phyloP scores from a whole-genome alignment of 2,329 filamentous ascomycete species.

The Aureobasidium pullulans region DNA sequence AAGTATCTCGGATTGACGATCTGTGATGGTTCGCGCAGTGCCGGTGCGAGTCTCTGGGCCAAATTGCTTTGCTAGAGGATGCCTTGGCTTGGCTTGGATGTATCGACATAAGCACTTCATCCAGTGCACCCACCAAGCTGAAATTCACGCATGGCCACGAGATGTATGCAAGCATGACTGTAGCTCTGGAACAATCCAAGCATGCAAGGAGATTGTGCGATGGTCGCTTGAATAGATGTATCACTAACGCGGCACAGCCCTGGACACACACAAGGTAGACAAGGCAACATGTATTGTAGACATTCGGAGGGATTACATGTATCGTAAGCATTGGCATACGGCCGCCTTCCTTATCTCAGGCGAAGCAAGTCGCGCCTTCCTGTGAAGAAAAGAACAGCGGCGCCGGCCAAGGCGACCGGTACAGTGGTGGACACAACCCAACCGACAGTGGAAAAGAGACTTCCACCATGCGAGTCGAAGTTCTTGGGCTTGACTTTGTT shows the following conservation, averaged over 20 bases:
- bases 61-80: not conserved
- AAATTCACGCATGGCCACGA: not conserved
- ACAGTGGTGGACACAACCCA: constrained; percentile 2
- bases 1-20: not conserved
- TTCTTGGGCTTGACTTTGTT: constrained; percentile 32
- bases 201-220: not conserved
- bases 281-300: not conserved
- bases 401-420: constrained; percentile 4
- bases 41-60: not conserved
- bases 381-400: constrained; percentile 6
- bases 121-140: not conserved
- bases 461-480: constrained; percentile 5
- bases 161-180: not conserved
- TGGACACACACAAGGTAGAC: not conserved
- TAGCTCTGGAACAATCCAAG: not conserved
- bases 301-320: not conserved
- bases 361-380: constrained; percentile 7
- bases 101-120: not conserved
- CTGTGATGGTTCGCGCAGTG: not conserved
- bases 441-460: not conserved
- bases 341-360: not conserved
- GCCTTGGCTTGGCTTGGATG: not conserved
- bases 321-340: not conserved
- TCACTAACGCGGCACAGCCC: not conserved
- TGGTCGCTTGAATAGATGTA: not conserved